Evolutionary conservation across 148 eudicot genomes (phyloP), one percentile per base, ranked within the genome.

Genomic region (Fallopia convolvulus): DNA sequence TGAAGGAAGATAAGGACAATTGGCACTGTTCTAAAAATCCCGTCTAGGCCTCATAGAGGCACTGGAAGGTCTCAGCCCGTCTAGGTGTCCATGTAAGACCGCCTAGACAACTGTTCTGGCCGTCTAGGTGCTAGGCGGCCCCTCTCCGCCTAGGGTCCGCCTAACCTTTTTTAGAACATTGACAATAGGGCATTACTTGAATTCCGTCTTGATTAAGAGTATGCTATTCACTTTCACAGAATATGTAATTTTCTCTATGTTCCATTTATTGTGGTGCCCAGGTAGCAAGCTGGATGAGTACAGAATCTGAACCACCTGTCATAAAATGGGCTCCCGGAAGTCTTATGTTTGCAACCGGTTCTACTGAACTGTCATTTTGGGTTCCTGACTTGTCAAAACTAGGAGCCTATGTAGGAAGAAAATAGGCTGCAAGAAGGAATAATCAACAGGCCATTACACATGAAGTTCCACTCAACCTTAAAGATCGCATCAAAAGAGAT

Each of bases 281-380:
- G 97, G 97, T 92, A 82, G 97, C 94, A 33, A 89, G 92, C 83
- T 92, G 98, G 97, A 77, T 86, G 84, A 92, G 97, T 82, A 85
- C 92, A 55, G 92, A 92, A 83, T 78, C 83, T 44, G 97, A 94
- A 77, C 93, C 95, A 26, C 95, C 98, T 44, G 93, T 94, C 63
- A 87, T 94, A 56, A 90, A 89, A 88, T 92, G 95, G 98, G 92
- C 95, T 42, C 93, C 95, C 17, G 97, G 97, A 81, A 92, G 88
- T 78, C 85, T 88, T 75, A 95, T 92, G 97, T 95, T 95, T 77
- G 97, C 89, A 63, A 92, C 97, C 15, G 97, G 99, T 75, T 92
- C 97, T 74, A 87, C 97, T 12, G 97, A 92, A 77, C 76, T 92
- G 52, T 95, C 97, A 1, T 92, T 95, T 86, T 91, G 97, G 94